A percentile compares a stretch with the other conserved stretches of the same genome.
These are phyloP conservation scores for Leishmania aethiopica DNA, from an alignment of 208 protist species.

Conservation along the genomic window DNA sequence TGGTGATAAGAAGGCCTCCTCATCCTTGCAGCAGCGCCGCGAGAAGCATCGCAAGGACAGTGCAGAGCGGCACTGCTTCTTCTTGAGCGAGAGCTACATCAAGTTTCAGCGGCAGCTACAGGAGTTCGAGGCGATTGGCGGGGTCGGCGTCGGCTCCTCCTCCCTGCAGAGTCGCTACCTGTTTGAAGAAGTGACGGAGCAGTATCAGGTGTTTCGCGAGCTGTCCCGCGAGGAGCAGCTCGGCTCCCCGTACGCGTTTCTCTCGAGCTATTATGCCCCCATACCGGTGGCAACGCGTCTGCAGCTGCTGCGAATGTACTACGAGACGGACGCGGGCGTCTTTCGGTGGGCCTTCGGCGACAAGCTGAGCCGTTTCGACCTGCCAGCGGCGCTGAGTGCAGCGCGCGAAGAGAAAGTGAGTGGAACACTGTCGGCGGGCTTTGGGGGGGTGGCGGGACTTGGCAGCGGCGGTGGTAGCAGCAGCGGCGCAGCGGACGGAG, in stretches of 20 bases:
- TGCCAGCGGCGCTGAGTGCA: conserved; percentile 15
- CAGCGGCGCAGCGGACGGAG: background rate
- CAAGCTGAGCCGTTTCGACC: conserved; percentile 55
- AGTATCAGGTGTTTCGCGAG: conserved; percentile 78
- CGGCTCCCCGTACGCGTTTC: conserved; percentile 77
- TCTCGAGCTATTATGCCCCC: conserved; percentile 73
- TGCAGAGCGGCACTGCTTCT: conserved; percentile 30
- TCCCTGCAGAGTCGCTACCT: conserved; percentile 52
- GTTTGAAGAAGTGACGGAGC: conserved; percentile 71
- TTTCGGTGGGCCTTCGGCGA: conserved; percentile 80
- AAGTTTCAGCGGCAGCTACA: conserved; percentile 59
- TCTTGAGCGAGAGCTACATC: conserved; percentile 48
- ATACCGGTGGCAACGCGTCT: conserved; percentile 64
- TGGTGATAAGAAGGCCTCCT: background rate
- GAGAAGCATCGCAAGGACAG: conserved; percentile 1
- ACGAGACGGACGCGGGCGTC: conserved; percentile 64
- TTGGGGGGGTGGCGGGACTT: background rate
- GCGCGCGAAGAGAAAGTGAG: conserved; percentile 21
- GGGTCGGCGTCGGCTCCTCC: conserved; percentile 22
- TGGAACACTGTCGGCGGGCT: background rate
- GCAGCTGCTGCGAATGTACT: conserved; percentile 77
- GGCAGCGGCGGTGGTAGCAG: conserved; percentile 4
- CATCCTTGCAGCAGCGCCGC: background rate
- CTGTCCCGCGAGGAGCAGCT: conserved; percentile 61
- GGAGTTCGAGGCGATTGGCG: conserved; percentile 32